Evolutionary conservation across 164 flowering plant species (phyloP).

Genomic region (Amborella trichopoda): DNA sequence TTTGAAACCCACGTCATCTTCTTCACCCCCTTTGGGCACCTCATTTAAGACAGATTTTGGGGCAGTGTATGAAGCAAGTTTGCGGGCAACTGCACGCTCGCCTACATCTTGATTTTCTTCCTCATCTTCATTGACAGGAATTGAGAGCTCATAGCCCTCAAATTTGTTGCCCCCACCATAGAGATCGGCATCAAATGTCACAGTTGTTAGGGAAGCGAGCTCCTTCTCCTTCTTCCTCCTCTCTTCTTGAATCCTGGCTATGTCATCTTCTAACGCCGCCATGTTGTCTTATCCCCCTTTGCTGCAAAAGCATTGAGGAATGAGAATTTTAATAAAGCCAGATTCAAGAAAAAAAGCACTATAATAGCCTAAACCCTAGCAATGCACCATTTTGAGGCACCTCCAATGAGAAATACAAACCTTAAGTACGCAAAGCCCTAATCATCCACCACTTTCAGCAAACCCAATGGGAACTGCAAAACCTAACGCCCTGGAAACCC

Average conservation of each 20-base stretch:
- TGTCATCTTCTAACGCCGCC: constrained; percentile 42
- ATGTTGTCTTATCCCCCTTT: no score
- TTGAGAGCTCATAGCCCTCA: constrained; percentile 56
- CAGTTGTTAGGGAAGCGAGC: constrained; percentile 53
- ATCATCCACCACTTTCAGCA: no score
- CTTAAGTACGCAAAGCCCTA: no score
- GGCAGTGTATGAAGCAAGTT: constrained; percentile 75
- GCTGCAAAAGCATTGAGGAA: no score
- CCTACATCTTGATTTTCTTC: constrained; percentile 38
- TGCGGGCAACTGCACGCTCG: constrained; percentile 53
- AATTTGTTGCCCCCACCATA: constrained; percentile 42
- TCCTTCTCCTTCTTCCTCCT: constrained; percentile 69
- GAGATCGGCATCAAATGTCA: constrained; percentile 65
- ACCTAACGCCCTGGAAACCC: no score
- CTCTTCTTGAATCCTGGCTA: constrained; percentile 74
- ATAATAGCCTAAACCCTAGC: no score
- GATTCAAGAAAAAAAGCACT: no score
- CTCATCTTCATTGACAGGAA: constrained; percentile 78
- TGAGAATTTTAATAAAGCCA: no score
- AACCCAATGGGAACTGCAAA: no score
- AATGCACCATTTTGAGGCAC: no score
- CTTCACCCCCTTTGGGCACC: constrained; percentile 37
- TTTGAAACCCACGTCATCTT: constrained; percentile 35
- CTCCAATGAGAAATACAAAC: no score
- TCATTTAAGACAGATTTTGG: constrained; percentile 66